These are phyloP conservation scores for Mimosa pudica DNA, from an alignment of 306 rosid species.

Conservation along the genomic window DNA sequence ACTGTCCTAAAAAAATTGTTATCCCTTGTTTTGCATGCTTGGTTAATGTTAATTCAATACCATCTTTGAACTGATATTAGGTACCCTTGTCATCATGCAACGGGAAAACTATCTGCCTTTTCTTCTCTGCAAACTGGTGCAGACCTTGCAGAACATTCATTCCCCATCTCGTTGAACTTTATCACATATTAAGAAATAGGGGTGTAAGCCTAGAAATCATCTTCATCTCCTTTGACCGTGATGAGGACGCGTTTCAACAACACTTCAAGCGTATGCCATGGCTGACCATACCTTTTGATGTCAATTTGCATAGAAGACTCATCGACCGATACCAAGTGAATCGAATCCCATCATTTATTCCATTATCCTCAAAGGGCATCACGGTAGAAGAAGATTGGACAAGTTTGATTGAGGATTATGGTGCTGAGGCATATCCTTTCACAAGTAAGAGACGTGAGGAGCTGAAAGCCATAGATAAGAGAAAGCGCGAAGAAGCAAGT, in stretches of 20 bases:
- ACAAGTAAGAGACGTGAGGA: conserved; percentile 69
- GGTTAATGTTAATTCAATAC: conserved; percentile 6
- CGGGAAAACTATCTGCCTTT: conserved; percentile 75
- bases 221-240: conserved; percentile 69
- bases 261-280: conserved; percentile 80
- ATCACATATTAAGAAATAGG: conserved; percentile 48
- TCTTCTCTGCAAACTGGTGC: conserved; percentile 93
- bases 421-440: conserved; percentile 88
- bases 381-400: conserved; percentile 61
- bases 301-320: conserved; percentile 57
- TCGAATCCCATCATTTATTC: conserved; percentile 76
- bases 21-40: conserved; percentile 33
- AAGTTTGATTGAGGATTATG: conserved; percentile 81
- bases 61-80: conserved; percentile 46
- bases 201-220: conserved; percentile 67
- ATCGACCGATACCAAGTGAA: conserved; percentile 52
- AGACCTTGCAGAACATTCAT: conserved; percentile 82
- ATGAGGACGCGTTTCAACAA: conserved; percentile 62
- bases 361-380: conserved; percentile 51
- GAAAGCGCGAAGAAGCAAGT: conserved; percentile 63
- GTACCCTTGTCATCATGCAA: conserved; percentile 67
- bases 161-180: conserved; percentile 67
- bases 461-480: conserved; percentile 62
- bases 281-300: conserved; percentile 76
- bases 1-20: not conserved